These are phyloP conservation scores for Paspalum vaginatum DNA, from an alignment of 176 grass and related monocot genomes.

Conservation along the genomic window DNA sequence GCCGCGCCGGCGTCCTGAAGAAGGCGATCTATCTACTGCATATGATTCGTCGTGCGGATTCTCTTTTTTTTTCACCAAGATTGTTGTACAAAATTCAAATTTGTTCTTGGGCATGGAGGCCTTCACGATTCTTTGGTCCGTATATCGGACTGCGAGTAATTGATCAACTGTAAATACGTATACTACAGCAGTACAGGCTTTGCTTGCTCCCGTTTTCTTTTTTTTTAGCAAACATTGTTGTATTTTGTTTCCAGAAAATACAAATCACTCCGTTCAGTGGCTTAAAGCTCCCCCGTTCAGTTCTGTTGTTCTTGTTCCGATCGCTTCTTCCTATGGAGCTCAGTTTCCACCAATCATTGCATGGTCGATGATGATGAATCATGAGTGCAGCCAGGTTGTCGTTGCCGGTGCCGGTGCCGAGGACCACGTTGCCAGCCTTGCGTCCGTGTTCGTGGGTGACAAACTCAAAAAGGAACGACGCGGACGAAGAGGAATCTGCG, in stretches of 20 bases:
- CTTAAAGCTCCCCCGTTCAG: background rate
- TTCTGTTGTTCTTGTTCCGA: no score
- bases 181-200: background rate
- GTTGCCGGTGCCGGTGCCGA: background rate
- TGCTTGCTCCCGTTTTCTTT: background rate
- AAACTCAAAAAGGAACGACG: background rate
- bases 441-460: background rate
- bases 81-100: slow-evolving; percentile 59
- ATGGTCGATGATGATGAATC: background rate
- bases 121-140: slow-evolving; percentile 39
- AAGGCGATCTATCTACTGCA: background rate
- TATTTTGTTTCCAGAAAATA: background rate
- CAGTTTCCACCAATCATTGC: slow-evolving; percentile 25
- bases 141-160: background rate
- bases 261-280: background rate
- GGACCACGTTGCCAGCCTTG: slow-evolving; percentile 32
- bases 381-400: background rate
- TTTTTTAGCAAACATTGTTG: background rate
- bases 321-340: background rate
- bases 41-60: no score
- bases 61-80: background rate
- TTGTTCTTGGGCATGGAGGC: slow-evolving; percentile 18
- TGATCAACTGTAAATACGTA: slow-evolving; percentile 52
- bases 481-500: slow-evolving; percentile 37
- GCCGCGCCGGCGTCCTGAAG: slow-evolving; percentile 24